A percentile compares a stretch with the other conserved stretches of the same genome.
These are phyloP conservation scores for Saturnispora dispora DNA, from an alignment of 805 yeast species.

Conservation along the genomic window DNA sequence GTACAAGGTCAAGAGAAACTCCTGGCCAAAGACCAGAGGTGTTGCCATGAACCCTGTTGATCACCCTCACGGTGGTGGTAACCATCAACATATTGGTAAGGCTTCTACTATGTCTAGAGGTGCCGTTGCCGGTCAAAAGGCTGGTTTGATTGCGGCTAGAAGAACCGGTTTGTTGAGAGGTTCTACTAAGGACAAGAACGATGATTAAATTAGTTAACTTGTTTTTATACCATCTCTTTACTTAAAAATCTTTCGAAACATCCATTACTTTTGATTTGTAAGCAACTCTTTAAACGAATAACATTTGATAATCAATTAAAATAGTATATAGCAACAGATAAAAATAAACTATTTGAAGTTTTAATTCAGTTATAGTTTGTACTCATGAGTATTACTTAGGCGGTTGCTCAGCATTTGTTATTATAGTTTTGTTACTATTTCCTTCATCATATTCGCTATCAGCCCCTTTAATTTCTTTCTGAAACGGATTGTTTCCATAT, in stretches of 20 bases:
- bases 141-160: slow-evolving; percentile 99
- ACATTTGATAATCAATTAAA: not conserved
- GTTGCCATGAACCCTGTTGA: slow-evolving; percentile 99
- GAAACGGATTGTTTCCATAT: slow-evolving; percentile 13
- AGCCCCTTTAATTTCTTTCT: not conserved
- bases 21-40: slow-evolving; percentile 99
- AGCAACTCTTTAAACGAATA: not conserved
- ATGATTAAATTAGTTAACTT: slow-evolving; percentile 21
- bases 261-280: not conserved
- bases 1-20: slow-evolving; percentile 98
- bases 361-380: not conserved
- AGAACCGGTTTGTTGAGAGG: slow-evolving; percentile 99
- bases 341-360: not conserved
- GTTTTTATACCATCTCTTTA: slow-evolving; percentile 5
- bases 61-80: slow-evolving; percentile 99
- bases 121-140: slow-evolving; percentile 99
- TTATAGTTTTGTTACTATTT: no score
- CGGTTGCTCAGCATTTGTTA: no score
- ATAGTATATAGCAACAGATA: not conserved
- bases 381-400: not conserved
- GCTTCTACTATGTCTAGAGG: slow-evolving; percentile 99
- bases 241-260: slow-evolving; percentile 9
- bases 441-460: not conserved
- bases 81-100: slow-evolving; percentile 99
- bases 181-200: slow-evolving; percentile 59